Evolutionary conservation across 1,139 yeast genomes (phyloP).

Genomic region (Saccharomyces hybrid): DNA sequence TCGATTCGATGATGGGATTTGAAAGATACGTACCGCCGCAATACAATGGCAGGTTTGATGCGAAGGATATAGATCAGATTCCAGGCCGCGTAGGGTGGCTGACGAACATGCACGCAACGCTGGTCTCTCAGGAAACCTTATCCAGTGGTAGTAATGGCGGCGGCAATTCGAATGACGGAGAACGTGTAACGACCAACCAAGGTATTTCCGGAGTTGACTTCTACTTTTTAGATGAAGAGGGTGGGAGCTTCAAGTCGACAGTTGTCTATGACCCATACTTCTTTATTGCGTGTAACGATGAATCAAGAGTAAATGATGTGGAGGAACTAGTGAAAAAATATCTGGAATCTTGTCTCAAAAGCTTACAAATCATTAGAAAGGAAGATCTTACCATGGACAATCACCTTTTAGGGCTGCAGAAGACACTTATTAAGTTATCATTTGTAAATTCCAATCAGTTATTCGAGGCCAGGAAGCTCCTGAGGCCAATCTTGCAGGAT

Average conservation of each 20-base stretch:
- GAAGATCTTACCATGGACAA: conserved; percentile 80
- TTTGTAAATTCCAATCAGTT: conserved; percentile 76
- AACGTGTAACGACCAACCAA: conserved; percentile 45
- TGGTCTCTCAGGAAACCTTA: conserved; percentile 26
- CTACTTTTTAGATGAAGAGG: conserved; percentile 94
- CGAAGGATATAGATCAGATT: conserved; percentile 45
- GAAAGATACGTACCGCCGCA: conserved; percentile 42
- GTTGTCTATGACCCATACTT: conserved; percentile 84
- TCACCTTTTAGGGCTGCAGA: conserved; percentile 73
- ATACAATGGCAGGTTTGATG: conserved; percentile 17
- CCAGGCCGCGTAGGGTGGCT: conserved; percentile 80
- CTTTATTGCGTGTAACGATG: conserved; percentile 59
- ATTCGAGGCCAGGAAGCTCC: conserved; percentile 58
- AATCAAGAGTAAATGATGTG: conserved; percentile 51
- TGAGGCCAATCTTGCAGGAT: conserved; percentile 63
- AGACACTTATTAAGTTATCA: conserved; percentile 55
- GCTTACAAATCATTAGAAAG: conserved; percentile 47
- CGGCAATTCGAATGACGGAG: conserved; percentile 42
- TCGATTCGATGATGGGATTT: conserved; percentile 81
- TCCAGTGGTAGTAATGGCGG: conserved; percentile 38
- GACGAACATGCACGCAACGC: conserved; percentile 67
- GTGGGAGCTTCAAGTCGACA: conserved; percentile 89
- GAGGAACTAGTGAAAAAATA: conserved; percentile 74
- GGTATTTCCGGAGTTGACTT: conserved; percentile 88
- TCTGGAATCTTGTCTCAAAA: conserved; percentile 57